Percentiles rank a stretch among this genome's conserved stretches.
Evolutionary conservation across 2,329 filamentous ascomycete genomes (phyloP).

Genomic region (Hymenotorrendiella dingleyae): DNA sequence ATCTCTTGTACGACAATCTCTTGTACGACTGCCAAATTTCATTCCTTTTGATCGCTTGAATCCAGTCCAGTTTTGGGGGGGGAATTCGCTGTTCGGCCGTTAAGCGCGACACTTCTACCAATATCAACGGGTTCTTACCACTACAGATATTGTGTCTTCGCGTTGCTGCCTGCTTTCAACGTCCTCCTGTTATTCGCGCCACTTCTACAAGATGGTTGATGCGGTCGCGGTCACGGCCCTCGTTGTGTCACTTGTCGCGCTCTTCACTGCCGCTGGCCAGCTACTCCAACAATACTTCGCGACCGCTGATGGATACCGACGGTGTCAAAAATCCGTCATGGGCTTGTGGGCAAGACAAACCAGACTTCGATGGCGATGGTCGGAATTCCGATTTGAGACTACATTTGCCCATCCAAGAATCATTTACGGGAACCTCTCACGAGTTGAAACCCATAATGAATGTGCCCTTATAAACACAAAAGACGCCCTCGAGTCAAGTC

Average conservation of each 20-base stretch:
- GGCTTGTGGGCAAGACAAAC: slow-evolving; percentile 24
- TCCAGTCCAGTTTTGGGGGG: too few species aligned
- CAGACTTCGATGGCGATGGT: slow-evolving; percentile 17
- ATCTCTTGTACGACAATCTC: too few species aligned
- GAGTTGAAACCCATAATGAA: neutral
- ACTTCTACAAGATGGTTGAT: neutral
- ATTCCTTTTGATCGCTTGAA: too few species aligned
- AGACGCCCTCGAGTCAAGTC: slow-evolving; percentile 7
- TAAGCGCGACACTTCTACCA: too few species aligned
- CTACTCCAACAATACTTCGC: slow-evolving; percentile 27
- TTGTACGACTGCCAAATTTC: too few species aligned
- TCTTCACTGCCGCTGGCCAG: slow-evolving; percentile 24
- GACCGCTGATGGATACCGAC: slow-evolving; percentile 28
- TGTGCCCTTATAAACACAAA: slow-evolving; percentile 5
- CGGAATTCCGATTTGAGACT: slow-evolving; percentile 22
- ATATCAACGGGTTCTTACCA: too few species aligned
- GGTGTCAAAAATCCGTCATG: slow-evolving; percentile 27
- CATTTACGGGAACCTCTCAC: neutral
- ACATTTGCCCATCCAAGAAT: slow-evolving; percentile 2
- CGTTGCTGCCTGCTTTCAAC: too few species aligned
- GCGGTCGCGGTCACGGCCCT: slow-evolving; percentile 22
- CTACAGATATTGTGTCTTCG: too few species aligned
- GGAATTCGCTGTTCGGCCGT: too few species aligned
- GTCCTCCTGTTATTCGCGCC: neutral
- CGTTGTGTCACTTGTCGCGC: slow-evolving; percentile 24